Conservation (phyloP, 768 basidiomycete species). For the Tricholomella constricta region DNA sequence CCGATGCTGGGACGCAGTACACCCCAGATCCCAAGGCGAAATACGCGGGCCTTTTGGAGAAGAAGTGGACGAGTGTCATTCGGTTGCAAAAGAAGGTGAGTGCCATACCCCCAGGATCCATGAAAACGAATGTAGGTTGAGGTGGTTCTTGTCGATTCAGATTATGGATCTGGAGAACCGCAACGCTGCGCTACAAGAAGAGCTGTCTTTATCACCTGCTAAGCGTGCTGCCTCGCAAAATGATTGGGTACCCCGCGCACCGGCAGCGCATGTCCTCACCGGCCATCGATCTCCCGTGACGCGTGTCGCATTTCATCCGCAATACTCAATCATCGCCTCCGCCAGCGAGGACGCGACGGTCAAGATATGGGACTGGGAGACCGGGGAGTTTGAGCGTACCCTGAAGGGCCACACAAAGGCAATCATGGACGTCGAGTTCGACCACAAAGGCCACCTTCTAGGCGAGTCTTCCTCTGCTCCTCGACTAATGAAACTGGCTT, state of each 20-base stretch:
- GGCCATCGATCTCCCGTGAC: constrained; percentile 81
- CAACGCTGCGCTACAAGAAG: constrained; percentile 78
- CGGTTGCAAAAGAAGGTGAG: constrained; percentile 91
- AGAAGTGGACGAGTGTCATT: constrained; percentile 98
- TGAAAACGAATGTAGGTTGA: background rate
- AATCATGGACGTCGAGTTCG: constrained; percentile 86
- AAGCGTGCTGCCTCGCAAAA: constrained; percentile 63
- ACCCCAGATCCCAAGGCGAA: constrained; percentile 85
- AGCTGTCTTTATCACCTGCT: constrained; percentile 49
- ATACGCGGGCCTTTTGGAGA: constrained; percentile 85
- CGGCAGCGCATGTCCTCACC: constrained; percentile 73
- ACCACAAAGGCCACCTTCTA: constrained; percentile 79
- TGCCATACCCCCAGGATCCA: constrained; percentile 11
- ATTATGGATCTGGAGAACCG: constrained; percentile 94
- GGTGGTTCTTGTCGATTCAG: constrained; percentile 38
- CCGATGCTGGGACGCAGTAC: constrained; percentile 60
- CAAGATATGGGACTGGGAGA: constrained; percentile 97
- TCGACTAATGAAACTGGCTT: background rate
- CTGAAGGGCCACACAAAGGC: constrained; percentile 91
- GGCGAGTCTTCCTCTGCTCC: constrained; percentile 47
- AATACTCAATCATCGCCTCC: constrained; percentile 79
- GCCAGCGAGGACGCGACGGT: constrained; percentile 89
- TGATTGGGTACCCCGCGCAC: constrained; percentile 89
- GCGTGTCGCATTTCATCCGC: constrained; percentile 82
- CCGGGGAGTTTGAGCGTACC: constrained; percentile 89